These are phyloP conservation scores for Gossypium thurberi DNA, from an alignment of 345 rosid species.

Conservation along the genomic window DNA sequence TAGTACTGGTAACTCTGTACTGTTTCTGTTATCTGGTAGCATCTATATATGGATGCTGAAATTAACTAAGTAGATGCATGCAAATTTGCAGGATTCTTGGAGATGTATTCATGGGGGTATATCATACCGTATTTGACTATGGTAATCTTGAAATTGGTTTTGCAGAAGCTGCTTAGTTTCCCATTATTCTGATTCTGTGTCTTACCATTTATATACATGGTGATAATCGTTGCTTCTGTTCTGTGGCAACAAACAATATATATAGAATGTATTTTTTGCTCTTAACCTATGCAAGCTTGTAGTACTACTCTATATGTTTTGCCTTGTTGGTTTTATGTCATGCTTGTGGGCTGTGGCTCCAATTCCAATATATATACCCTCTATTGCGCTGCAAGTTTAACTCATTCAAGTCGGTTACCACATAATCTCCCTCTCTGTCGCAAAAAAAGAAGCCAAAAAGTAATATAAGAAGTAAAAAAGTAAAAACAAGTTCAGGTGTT, in stretches of 20 bases:
- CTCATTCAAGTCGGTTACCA: background rate
- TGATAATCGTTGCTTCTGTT: background rate
- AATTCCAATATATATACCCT: background rate
- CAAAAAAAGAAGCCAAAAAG: no score
- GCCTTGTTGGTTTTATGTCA: background rate
- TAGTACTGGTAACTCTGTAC: background rate
- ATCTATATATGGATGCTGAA: background rate
- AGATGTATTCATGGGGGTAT: constrained; percentile 76
- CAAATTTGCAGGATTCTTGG: constrained; percentile 57
- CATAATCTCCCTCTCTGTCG: no score
- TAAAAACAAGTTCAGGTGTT: no score
- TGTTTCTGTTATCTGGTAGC: background rate
- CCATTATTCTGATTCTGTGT: background rate
- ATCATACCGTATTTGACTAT: constrained; percentile 66
- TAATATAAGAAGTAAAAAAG: no score
- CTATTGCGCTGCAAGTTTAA: background rate
- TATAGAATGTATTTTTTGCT: background rate
- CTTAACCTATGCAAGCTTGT: background rate
- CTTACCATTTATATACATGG: background rate
- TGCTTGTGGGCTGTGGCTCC: background rate
- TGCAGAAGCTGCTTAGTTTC: constrained; percentile 47
- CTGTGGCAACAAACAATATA: background rate
- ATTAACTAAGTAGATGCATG: background rate
- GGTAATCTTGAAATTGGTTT: constrained; percentile 58
- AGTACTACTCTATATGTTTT: background rate